A percentile compares a stretch with the other conserved stretches of the same genome.
phyloP scores from a whole-genome alignment of 176 grass and related monocot genomes.

The Paspalum notatum region DNA sequence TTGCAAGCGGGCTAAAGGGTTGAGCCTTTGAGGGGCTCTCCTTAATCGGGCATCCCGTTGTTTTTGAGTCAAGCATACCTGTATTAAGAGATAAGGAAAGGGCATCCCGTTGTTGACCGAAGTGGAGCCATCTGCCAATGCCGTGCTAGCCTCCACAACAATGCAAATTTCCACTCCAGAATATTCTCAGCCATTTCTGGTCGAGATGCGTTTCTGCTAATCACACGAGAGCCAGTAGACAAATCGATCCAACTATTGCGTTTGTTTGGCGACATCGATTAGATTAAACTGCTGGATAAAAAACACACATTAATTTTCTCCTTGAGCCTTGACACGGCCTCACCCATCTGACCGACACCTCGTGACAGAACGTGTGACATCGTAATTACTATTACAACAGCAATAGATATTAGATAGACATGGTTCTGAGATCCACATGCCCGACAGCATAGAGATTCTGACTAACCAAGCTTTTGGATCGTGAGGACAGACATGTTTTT shows the following conservation, averaged over 20 bases:
- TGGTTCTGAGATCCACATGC: not conserved
- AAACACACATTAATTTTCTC: not conserved
- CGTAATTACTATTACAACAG: not conserved
- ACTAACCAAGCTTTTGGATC: not conserved
- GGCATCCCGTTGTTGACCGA: not conserved
- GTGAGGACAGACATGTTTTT: not conserved
- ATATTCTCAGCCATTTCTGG: conserved; percentile 12
- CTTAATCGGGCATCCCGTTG: not conserved
- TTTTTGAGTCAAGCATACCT: too few species aligned
- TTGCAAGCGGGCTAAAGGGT: not conserved
- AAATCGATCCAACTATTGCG: not conserved
- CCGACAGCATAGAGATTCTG: not conserved
- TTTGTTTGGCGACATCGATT: not conserved
- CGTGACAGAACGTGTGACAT: conserved; percentile 3
- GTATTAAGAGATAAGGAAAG: too few species aligned
- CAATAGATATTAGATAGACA: too few species aligned
- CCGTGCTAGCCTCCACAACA: not conserved
- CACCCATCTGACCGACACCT: not conserved
- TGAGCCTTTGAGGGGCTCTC: not conserved
- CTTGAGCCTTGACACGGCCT: not conserved
- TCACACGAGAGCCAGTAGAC: too few species aligned
- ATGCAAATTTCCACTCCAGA: conserved; percentile 26
- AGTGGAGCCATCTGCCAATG: not conserved
- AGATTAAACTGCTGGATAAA: not conserved
- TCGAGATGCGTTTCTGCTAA: not conserved